phyloP scores from a whole-genome alignment of 495 filamentous ascomycete species.

The Evansstolkia leycettana region DNA sequence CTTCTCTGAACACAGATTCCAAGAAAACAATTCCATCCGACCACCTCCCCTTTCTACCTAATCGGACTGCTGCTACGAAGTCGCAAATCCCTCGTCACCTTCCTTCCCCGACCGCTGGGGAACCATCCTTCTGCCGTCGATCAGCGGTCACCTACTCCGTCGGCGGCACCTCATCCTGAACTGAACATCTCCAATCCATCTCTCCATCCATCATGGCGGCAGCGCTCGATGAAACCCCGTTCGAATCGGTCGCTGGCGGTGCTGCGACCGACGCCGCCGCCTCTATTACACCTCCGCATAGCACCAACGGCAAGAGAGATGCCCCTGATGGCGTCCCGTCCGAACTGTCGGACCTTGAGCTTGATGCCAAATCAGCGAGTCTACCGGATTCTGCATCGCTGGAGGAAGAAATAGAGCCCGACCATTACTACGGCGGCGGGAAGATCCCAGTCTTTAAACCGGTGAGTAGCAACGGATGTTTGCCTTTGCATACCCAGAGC shows the following conservation, averaged over 20 bases:
- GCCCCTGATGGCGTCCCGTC: conserved; percentile 29
- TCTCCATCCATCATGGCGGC: conserved; percentile 19
- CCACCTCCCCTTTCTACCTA: conserved; percentile 5
- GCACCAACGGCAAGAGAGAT: conserved; percentile 32
- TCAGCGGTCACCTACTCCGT: conserved; percentile 36
- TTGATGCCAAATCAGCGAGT: conserved; percentile 17
- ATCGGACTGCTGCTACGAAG: not conserved
- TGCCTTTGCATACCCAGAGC: not conserved
- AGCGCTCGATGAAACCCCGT: conserved; percentile 18
- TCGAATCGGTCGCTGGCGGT: conserved; percentile 15
- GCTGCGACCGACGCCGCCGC: conserved; percentile 17
- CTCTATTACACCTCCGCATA: conserved; percentile 35
- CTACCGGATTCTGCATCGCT: conserved; percentile 11
- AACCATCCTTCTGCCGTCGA: conserved; percentile 27
- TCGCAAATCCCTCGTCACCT: no score
- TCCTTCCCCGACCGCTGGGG: conserved; percentile 36
- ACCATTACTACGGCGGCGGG: conserved; percentile 75
- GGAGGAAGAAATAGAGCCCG: conserved; percentile 61
- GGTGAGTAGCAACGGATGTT: conserved; percentile 36
- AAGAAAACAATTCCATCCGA: no score
- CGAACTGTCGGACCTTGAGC: conserved; percentile 35
- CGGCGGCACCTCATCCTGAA: conserved; percentile 21
- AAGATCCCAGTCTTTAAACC: conserved; percentile 91
- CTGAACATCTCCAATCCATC: not conserved
- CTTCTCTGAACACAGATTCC: conserved; percentile 3